Evolutionary conservation across 75 land plant species (phyloP), one percentile per base, ranked within the genome.

Genomic region (Selaginella tamariscina): DNA sequence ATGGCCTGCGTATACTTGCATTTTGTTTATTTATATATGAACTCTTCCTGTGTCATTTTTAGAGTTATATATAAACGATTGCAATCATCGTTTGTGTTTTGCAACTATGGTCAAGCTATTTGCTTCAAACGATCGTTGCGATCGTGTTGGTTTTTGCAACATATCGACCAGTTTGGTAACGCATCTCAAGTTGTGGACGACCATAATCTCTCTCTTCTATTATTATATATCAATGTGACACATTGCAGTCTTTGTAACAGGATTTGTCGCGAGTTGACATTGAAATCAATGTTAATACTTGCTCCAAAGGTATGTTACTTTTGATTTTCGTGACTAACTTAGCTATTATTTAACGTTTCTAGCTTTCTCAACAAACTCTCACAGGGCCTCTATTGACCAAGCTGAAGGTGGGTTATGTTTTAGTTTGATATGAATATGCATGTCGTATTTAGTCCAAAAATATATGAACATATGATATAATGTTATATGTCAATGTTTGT

Each of bases 121-220:
- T 84, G 84, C 93, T n/a, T 84, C 97, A 28, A 91, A 71, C 77
- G 99, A 95, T 71, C 79, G 99, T 63, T 85, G 86, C 56, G 84
- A 91, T 66, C 80, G 99, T 62, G 88, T 86, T 71, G 82, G 84
- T 55, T 95, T 56, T 67, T 95, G 67, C 99, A 95, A 74, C 87
- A 95, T 68, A 88, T 95, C 70, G 99, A 95, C 69, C 97, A 84
- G 59, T 91, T 65, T 91, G 99, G 99, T 63, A 77, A 83, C 56
- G 87, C 89, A 26, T 24, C 89, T 65, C 85, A 91, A 83, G 60
- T 91, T 75, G 97, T 95, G 73, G 99, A 95, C 80, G 99, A 95
- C 71, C 99, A 95, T 39, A 39, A 15, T 39, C 49, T 5, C 49
- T 39, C 49, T 5, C 5, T 5, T 39, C 49, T 39, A 39, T 5